A percentile compares a stretch with the other conserved stretches of the same genome.
phyloP scores from a whole-genome alignment of 352 stramenopile genomes.

The Globisporangium cystogenes region DNA sequence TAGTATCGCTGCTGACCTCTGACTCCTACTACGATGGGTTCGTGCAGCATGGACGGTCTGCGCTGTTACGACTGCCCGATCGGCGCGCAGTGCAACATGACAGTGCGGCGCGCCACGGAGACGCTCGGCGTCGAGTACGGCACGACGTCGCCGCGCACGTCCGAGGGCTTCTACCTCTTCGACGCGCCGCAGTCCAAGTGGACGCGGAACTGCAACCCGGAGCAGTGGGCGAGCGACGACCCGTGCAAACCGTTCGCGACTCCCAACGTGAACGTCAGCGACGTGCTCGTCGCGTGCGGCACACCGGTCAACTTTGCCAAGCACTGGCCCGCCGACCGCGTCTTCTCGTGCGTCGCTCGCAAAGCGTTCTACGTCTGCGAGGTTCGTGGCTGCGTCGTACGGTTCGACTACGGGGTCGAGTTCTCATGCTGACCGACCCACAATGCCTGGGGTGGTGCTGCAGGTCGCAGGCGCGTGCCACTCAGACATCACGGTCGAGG shows the following conservation, averaged over 20 bases:
- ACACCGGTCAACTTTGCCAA: slow-evolving; percentile 28
- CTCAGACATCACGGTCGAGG: slow-evolving; percentile 40
- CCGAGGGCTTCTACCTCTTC: slow-evolving; percentile 55
- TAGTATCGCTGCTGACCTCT: not conserved
- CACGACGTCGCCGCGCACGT: slow-evolving; percentile 45
- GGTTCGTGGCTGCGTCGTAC: slow-evolving; percentile 11
- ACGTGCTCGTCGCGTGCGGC: slow-evolving; percentile 40
- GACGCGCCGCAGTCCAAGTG: slow-evolving; percentile 35
- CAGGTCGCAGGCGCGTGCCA: slow-evolving; percentile 44
- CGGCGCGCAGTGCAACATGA: slow-evolving; percentile 42
- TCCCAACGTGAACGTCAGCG: slow-evolving; percentile 14
- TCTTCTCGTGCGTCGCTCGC: slow-evolving; percentile 54
- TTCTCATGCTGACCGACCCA: not conserved
- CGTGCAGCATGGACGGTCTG: slow-evolving; percentile 40
- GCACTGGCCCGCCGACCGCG: slow-evolving; percentile 47
- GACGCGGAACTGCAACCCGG: slow-evolving; percentile 21
- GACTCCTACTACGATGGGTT: not conserved
- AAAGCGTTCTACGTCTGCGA: slow-evolving; percentile 65
- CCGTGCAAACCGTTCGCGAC: slow-evolving; percentile 33
- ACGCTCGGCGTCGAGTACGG: slow-evolving; percentile 34
- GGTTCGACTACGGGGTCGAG: not conserved
- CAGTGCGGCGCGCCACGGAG: slow-evolving; percentile 47
- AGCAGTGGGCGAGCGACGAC: slow-evolving; percentile 37
- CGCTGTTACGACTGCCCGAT: slow-evolving; percentile 50
- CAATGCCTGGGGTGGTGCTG: not conserved